Base-by-base conservation (phyloP, 164 flowering plant species). In the Umbellularia californica region DNA sequence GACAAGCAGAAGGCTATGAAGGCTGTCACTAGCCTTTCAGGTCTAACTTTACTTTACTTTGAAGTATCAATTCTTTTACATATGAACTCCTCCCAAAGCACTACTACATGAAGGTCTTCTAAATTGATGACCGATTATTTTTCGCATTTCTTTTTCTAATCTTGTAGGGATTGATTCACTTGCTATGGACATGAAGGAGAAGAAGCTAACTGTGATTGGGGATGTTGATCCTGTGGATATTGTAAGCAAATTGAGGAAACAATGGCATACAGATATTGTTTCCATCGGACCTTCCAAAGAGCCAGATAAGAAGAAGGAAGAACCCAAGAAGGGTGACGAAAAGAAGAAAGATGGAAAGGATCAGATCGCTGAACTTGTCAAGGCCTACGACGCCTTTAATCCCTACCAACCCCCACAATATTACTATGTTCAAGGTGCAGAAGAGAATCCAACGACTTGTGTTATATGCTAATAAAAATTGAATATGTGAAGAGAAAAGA, bases 361-460 rank as follows among this genome's bases (percentile, higher is more conserved):
- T 60, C 87, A 84, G 2, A 81, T 82, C 5, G 70, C 75, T 2
- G 91, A 89, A 77, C 80, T 84, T 7, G 86, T 86, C 5, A 84
- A 78, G 75, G 84, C 83, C 11, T 86, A 88, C 74, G 81, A 69
- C 72, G 87, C 87, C 13, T 89, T 88, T 74, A 88, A 92, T 80
- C 95, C 93, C 11, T 86, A 87, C 5, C 20, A 82, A 80, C 83
- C 5, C 35, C 1, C 87, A 74, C 72, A 83, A 1, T 76, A 89
- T 30, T 88, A 88, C 83, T 79, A 87, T 81, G 88, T 73, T 14
- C 89, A 82, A 7, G 88, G 94, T 86, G 81, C 83, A 74, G 98
- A 92, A 65, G 98, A 94, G 81, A 84, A 92, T 65, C 95, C 97
- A 47, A 94, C 88, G 83, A 82, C 89, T 71, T 94, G 98, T 85